Evolutionary conservation across 2,329 filamentous ascomycete species (phyloP), one percentile per base, ranked within the genome.

Genomic region (Fusarium pseudograminearum): DNA sequence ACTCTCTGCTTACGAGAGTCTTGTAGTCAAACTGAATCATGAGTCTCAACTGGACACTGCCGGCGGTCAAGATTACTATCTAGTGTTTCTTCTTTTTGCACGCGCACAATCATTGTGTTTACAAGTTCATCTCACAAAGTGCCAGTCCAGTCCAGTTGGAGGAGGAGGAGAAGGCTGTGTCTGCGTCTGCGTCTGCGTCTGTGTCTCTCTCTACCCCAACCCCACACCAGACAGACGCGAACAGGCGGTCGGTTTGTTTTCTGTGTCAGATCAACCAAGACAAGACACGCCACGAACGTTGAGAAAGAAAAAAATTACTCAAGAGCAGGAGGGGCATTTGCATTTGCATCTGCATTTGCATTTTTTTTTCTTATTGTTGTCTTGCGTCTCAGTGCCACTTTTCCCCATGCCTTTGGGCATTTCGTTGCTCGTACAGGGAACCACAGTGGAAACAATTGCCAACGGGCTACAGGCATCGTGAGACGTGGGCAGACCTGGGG

Each of bases 201-300:
- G 26, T 10, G 26, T 57, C 33, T 22, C 8, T 48, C n/a, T 12
- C 22, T 51, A 51, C 24, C 18, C 50, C 34, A 61, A 50, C 44
- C 44, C 44, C 11, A 10, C 42, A 51, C 51, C 16, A 47, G 24
- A 57, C 51, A 52, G 54, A 58, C 42, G 62, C 60, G 26, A 61
- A 60, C 56, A 67, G 61, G 52, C 47, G 42, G 60, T 33, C 57
- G 56, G 47, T 38, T 38, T 45, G 34, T 54, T 50, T 40, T 59
- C 38, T 63, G 60, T 63, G 61, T 65, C 57, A 72, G 66, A 67
- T 30, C 26, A 46, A 30, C 11, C 44, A 46, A 46, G 44, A 31
- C 9, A 48, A 36, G n/a, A 52, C 63, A 60, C 64, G 66, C 70
- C 66, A 70, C 57, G 54, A 63, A 45, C 68, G 70, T 73, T 73